These are phyloP conservation scores for Acidiella bohemica DNA, from an alignment of 495 filamentous ascomycete species.

Conservation along the genomic window DNA sequence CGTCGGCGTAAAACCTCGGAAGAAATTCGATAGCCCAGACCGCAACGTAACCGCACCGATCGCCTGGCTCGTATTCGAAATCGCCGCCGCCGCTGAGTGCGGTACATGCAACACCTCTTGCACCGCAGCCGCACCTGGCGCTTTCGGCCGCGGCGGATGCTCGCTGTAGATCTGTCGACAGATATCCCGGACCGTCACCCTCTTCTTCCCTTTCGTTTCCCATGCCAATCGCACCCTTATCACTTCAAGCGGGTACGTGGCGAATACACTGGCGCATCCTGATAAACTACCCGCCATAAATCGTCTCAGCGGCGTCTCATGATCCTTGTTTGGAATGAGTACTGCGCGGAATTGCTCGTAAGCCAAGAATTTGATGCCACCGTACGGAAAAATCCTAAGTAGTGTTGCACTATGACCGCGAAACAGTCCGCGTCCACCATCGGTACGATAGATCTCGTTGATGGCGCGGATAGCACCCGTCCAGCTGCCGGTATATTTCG, in stretches of 20 bases:
- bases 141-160: conserved; percentile 28
- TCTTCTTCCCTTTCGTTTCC: conserved; percentile 60
- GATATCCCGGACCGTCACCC: conserved; percentile 54
- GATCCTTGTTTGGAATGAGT: conserved; percentile 51
- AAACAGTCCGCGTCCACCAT: conserved; percentile 66
- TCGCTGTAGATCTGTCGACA: conserved; percentile 78
- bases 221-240: conserved; percentile 87
- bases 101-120: conserved; percentile 7
- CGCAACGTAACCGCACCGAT: conserved; percentile 39
- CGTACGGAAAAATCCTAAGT: conserved; percentile 92
- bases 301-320: conserved; percentile 70
- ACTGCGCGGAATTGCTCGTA: conserved; percentile 84
- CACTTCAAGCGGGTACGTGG: conserved; percentile 89
- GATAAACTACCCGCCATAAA: conserved; percentile 68
- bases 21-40: conserved; percentile 75
- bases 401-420: conserved; percentile 89
- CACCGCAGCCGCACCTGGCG: conserved; percentile 6
- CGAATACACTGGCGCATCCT: conserved; percentile 80
- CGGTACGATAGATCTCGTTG: conserved; percentile 61
- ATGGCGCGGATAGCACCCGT: conserved; percentile 63
- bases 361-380: conserved; percentile 90
- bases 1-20: conserved; percentile 82
- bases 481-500: conserved; percentile 83
- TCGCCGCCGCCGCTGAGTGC: conserved; percentile 27
- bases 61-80: conserved; percentile 30